phyloP scores from a whole-genome alignment of 2,329 filamentous ascomycete species.

The Epichloe brachyelytri region DNA sequence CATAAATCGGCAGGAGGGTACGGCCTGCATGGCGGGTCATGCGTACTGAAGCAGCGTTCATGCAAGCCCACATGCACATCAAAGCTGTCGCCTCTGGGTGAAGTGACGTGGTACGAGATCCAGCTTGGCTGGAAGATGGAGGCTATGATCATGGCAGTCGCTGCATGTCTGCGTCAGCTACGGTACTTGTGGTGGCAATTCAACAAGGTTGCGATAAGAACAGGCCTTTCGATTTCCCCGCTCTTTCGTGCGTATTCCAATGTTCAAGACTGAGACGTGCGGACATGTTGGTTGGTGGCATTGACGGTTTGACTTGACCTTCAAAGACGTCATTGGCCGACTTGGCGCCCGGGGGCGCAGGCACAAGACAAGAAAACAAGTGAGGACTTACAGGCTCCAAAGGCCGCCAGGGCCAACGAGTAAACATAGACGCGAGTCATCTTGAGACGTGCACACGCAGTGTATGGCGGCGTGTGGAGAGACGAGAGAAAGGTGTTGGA shows the following conservation, averaged over 20 bases:
- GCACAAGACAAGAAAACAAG: background rate
- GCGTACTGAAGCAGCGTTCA: conserved; percentile 61
- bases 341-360: no score
- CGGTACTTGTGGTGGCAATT: background rate
- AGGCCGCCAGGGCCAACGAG: conserved; percentile 27
- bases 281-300: background rate
- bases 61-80: conserved; percentile 65
- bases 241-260: no score
- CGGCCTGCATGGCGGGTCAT: conserved; percentile 42
- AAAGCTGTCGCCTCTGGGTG: conserved; percentile 31
- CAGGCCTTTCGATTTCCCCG: no score
- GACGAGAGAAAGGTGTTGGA: background rate
- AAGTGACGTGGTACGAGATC: conserved; percentile 49
- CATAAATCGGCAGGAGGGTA: conserved; percentile 23
- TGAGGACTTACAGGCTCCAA: conserved; percentile 28
- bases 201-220: background rate
- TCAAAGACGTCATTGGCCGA: conserved; percentile 14
- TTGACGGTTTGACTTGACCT: background rate
- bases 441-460: conserved; percentile 4
- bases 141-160: conserved; percentile 57
- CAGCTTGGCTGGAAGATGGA: conserved; percentile 59
- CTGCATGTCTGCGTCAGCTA: conserved; percentile 30
- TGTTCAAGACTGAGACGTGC: background rate
- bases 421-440: conserved; percentile 35
- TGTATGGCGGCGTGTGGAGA: background rate